Percentiles rank a stretch among this genome's conserved stretches.
phyloP scores from a whole-genome alignment of 345 rosid species.

The Euclidium syriacum region DNA sequence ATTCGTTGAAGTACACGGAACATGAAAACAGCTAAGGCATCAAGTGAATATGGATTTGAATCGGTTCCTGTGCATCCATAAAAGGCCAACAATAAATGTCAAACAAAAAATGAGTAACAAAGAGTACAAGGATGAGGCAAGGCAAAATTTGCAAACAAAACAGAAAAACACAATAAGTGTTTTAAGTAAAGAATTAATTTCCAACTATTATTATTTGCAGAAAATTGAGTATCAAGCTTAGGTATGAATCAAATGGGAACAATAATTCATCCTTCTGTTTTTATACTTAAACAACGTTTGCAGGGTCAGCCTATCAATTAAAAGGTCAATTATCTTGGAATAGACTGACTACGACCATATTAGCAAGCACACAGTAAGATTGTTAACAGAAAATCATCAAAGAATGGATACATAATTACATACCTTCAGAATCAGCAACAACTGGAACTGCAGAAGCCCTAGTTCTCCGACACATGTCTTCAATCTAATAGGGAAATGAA shows the following conservation, averaged over 20 bases:
- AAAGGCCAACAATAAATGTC: background rate
- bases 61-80: conserved; percentile 56
- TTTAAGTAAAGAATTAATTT: background rate
- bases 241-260: background rate
- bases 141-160: background rate
- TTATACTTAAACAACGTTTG: background rate
- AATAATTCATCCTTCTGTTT: background rate
- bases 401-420: conserved; percentile 17
- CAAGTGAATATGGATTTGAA: conserved; percentile 85
- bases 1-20: conserved; percentile 85
- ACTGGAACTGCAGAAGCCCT: conserved; percentile 85
- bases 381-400: background rate
- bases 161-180: background rate
- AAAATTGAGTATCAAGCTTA: background rate
- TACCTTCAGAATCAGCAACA: conserved; percentile 89
- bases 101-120: background rate
- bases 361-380: background rate
- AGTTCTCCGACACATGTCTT: conserved; percentile 71
- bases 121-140: conserved; percentile 1
- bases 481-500: conserved; percentile 50
- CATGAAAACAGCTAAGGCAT: conserved; percentile 85
- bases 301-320: background rate
- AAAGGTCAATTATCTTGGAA: background rate
- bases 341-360: background rate
- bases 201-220: background rate